Conservation (phyloP, 495 filamentous ascomycete genomes). For the Friedmanniomyces simplex region DNA sequence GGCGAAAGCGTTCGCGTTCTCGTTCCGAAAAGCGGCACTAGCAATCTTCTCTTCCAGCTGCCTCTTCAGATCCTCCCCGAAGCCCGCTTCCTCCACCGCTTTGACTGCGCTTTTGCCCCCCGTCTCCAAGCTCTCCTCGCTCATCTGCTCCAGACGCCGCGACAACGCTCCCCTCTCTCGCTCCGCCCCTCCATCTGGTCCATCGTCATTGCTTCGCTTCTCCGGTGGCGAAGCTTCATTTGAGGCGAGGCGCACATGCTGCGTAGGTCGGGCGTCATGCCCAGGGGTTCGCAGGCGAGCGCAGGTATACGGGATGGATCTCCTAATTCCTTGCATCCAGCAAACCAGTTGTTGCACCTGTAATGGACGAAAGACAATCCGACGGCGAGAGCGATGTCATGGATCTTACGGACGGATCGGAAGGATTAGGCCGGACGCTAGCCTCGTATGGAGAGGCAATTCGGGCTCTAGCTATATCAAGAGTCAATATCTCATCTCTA, state of each 20-base stretch:
- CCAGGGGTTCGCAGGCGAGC: constrained; percentile 24
- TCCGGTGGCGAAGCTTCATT: constrained; percentile 5
- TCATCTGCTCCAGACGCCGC: constrained; percentile 63
- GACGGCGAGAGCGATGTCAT: neutral
- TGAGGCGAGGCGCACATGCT: neutral
- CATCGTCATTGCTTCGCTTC: constrained; percentile 5
- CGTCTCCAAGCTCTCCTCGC: constrained; percentile 63
- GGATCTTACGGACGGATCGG: neutral
- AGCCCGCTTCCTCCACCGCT: constrained; percentile 74
- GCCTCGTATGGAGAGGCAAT: neutral
- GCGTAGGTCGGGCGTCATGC: neutral
- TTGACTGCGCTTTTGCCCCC: constrained; percentile 62
- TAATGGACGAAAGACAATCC: neutral
- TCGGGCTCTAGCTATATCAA: neutral
- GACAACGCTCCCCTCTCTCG: constrained; percentile 51
- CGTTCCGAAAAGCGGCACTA: constrained; percentile 55
- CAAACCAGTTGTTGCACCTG: neutral
- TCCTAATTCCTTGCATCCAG: constrained; percentile 15
- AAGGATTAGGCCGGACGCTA: neutral
- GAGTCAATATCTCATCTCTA: too few relatives aligned
- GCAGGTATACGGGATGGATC: constrained; percentile 12
- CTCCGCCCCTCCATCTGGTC: neutral
- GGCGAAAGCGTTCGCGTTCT: constrained; percentile 60
- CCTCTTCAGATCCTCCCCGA: constrained; percentile 73
- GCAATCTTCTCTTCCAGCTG: constrained; percentile 64